Base-by-base conservation (phyloP, 768 basidiomycete species). In the Royoungia palumana region DNA sequence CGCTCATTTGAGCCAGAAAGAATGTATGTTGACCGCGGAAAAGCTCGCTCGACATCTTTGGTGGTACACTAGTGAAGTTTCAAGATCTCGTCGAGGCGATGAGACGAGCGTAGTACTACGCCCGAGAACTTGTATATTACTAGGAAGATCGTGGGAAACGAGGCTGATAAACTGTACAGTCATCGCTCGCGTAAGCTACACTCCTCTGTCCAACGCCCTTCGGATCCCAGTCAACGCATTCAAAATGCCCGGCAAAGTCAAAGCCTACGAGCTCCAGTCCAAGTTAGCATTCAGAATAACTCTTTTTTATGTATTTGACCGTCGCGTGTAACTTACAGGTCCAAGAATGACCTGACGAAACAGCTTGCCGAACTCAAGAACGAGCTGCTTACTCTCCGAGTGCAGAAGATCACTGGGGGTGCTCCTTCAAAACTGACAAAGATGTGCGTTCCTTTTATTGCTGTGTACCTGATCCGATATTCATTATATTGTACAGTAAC, bases 401-500 rank as follows among this genome's bases (percentile, higher is more conserved):
- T 99, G 56, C 93, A 96, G 81, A 97, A 97, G 82, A 91, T 95
- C 66, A 89, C 92, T 53, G 94, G 94, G 65, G 93, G 94, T 28
- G 89, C 91, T 60, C 87, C 94, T 50, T 85, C 91, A 49, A 98
- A 98, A 76, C 81, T 99, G 61, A 94, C 91, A 64, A 93, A 89
- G 79, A 98, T 99, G 96, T 99, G 72, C 64, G 87, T 80, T 27
- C 4, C 19, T 4, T 13, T 43, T 13, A 4, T 32, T 21, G 10
- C 11, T 25, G 2, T 25, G 24, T 7, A 13, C 16, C 40, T 14
- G 28, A 41, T 41, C 27, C 25, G 6, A 36, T 10, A 10, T 36
- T 27, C 27, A 49, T 22, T 37, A 11, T 50, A 17, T 11, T 25
- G 51, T 42, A n/a, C 57, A 99, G 96, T 73, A 83, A 86, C 72